Conservation (phyloP, 768 basidiomycete species). For the Mrakia gelida region DNA sequence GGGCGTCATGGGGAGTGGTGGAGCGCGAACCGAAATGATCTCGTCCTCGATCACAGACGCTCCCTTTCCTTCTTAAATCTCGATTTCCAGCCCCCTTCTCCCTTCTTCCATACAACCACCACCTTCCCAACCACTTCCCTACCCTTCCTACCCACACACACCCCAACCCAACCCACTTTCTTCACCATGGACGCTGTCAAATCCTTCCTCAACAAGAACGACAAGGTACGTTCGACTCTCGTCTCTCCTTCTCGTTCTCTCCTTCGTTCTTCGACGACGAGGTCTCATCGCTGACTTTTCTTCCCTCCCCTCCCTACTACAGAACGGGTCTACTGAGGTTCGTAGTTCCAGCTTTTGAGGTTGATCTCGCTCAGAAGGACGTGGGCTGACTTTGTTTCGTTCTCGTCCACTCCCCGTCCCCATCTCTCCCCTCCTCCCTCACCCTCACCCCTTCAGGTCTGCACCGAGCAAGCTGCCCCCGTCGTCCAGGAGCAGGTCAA, state of each 20-base stretch:
- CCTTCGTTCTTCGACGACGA: neutral
- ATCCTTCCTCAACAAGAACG: conserved; percentile 27
- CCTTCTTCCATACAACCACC: neutral
- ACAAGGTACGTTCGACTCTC: conserved; percentile 9
- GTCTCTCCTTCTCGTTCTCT: neutral
- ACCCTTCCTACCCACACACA: conserved; percentile 18
- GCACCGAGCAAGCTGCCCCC: conserved; percentile 44
- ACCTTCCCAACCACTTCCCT: neutral
- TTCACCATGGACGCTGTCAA: conserved; percentile 34
- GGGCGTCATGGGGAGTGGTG: too few species aligned
- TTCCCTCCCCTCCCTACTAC: neutral
- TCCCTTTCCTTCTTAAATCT: too few species aligned
- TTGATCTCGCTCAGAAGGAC: neutral
- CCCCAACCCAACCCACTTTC: neutral
- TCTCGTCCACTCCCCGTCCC: conserved; percentile 7
- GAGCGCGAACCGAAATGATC: too few species aligned
- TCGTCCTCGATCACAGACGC: too few species aligned
- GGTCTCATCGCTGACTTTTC: neutral
- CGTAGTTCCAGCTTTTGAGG: neutral
- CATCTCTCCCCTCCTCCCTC: neutral
- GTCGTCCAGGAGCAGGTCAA: conserved; percentile 44
- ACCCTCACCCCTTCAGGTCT: too few species aligned
- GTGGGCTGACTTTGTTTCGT: conserved; percentile 30
- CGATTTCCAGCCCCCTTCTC: neutral
- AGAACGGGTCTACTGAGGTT: conserved; percentile 40